Conservation (phyloP, 805 yeast species). For the Myxozyma geophila region DNA sequence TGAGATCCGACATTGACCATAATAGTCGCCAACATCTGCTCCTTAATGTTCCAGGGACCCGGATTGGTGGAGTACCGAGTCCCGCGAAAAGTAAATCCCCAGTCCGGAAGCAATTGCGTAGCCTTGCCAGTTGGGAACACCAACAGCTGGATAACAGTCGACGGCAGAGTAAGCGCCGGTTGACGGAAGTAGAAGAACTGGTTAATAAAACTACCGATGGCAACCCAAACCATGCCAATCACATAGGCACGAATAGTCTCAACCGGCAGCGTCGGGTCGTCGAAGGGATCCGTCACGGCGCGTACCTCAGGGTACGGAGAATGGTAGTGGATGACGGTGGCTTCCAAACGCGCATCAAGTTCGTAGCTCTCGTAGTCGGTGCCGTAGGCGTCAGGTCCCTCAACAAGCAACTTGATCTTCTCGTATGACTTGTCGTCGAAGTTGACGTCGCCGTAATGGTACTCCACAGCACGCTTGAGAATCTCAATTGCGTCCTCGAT, state of each 20-base stretch:
- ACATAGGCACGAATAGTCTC: slow-evolving; percentile 61
- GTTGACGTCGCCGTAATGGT: slow-evolving; percentile 20
- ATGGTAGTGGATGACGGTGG: slow-evolving; percentile 50
- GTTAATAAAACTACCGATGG: slow-evolving; percentile 63
- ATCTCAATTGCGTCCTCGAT: slow-evolving; percentile 48
- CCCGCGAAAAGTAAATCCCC: slow-evolving; percentile 41
- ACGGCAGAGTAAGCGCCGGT: slow-evolving; percentile 60
- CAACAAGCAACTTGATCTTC: slow-evolving; percentile 7
- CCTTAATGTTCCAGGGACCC: slow-evolving; percentile 68
- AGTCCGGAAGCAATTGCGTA: slow-evolving; percentile 20
- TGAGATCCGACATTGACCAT: slow-evolving; percentile 39
- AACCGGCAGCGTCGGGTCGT: slow-evolving; percentile 55
- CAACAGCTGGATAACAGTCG: slow-evolving; percentile 67
- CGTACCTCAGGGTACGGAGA: slow-evolving; percentile 72
- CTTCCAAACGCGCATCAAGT: slow-evolving; percentile 42
- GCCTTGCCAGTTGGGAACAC: slow-evolving; percentile 63
- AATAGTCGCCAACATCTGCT: slow-evolving; percentile 65
- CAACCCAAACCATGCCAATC: slow-evolving; percentile 56
- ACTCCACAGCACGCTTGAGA: not conserved
- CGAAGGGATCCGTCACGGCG: slow-evolving; percentile 62
- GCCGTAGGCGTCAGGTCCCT: slow-evolving; percentile 14
- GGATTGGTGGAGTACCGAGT: slow-evolving; percentile 55
- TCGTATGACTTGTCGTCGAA: slow-evolving; percentile 5
- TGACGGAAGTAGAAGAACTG: slow-evolving; percentile 61
- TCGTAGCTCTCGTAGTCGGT: slow-evolving; percentile 13